A percentile compares a stretch with the other conserved stretches of the same genome.
Conservation (phyloP, 176 grass and related monocot species). For the Typha latifolia region DNA sequence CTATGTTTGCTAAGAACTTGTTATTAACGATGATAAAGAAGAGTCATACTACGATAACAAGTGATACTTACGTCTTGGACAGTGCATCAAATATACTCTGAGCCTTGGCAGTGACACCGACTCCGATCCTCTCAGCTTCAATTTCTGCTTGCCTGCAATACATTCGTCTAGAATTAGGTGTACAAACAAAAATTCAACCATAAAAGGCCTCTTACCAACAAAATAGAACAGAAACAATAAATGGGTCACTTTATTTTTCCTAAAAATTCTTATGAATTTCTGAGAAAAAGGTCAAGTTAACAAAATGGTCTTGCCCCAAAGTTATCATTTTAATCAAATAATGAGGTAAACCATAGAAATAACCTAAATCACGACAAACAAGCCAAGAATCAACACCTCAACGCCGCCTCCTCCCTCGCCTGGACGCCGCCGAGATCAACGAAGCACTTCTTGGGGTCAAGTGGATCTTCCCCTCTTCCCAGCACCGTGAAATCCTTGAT, state of each 20-base stretch:
- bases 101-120: slow-evolving; percentile 83
- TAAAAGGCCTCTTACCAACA: background rate
- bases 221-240: background rate
- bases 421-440: slow-evolving; percentile 59
- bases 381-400: slow-evolving; percentile 37
- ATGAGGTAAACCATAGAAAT: slow-evolving; percentile 1
- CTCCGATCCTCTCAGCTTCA: slow-evolving; percentile 83
- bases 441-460: slow-evolving; percentile 54
- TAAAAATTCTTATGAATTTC: too few species aligned
- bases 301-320: background rate
- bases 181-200: background rate
- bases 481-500: slow-evolving; percentile 70
- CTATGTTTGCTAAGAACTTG: background rate
- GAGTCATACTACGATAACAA: too few species aligned
- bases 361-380: background rate
- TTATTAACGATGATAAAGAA: background rate
- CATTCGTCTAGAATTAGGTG: background rate
- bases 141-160: slow-evolving; percentile 71
- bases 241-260: too few species aligned
- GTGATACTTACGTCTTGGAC: slow-evolving; percentile 74
- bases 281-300: too few species aligned
- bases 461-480: slow-evolving; percentile 56
- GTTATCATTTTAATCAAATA: slow-evolving; percentile 7
- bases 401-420: slow-evolving; percentile 75
- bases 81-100: slow-evolving; percentile 94